Percentiles rank a stretch among this genome's conserved stretches.
Evolutionary conservation across 768 basidiomycete species (phyloP).

Genomic region (Hysterangium stoloniferum): DNA sequence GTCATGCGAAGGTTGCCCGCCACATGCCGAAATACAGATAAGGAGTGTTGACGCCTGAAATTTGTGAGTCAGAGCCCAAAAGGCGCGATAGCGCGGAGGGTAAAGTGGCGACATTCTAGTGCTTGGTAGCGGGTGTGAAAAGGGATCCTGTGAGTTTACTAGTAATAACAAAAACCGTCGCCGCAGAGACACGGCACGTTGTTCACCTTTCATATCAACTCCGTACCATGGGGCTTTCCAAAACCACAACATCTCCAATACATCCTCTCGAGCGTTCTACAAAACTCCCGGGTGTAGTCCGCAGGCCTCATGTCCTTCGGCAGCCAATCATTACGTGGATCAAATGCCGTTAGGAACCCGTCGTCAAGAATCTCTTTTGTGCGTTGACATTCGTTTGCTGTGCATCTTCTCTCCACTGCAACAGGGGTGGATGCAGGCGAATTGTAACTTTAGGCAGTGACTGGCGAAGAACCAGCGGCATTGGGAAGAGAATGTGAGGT

Average conservation of each 20-base stretch:
- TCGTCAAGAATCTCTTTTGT: constrained; percentile 29
- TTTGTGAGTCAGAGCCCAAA: constrained; percentile 46
- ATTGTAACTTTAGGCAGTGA: too few relatives aligned
- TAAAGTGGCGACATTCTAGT: constrained; percentile 94
- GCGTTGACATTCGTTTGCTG: constrained; percentile 27
- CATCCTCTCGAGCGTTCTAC: constrained; percentile 76
- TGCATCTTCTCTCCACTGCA: too few relatives aligned
- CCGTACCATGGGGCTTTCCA: constrained; percentile 95
- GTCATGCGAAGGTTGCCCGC: constrained; percentile 98
- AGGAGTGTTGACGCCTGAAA: constrained; percentile 95
- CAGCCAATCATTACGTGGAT: constrained; percentile 70
- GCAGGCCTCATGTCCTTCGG: constrained; percentile 60
- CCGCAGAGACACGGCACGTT: constrained; percentile 20
- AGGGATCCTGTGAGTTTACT: constrained; percentile 49
- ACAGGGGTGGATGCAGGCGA: too few relatives aligned
- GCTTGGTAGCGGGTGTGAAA: constrained; percentile 64
- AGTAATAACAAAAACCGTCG: neutral
- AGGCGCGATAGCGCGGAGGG: constrained; percentile 81
- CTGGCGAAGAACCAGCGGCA: too few relatives aligned
- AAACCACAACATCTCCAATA: constrained; percentile 91
- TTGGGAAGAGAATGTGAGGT: too few relatives aligned
- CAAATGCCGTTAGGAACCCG: constrained; percentile 62
- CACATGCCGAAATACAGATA: constrained; percentile 99
- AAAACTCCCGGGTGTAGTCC: constrained; percentile 87
- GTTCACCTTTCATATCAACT: constrained; percentile 92